phyloP scores from a whole-genome alignment of 2,329 filamentous ascomycete genomes.

The Fusarium citri region DNA sequence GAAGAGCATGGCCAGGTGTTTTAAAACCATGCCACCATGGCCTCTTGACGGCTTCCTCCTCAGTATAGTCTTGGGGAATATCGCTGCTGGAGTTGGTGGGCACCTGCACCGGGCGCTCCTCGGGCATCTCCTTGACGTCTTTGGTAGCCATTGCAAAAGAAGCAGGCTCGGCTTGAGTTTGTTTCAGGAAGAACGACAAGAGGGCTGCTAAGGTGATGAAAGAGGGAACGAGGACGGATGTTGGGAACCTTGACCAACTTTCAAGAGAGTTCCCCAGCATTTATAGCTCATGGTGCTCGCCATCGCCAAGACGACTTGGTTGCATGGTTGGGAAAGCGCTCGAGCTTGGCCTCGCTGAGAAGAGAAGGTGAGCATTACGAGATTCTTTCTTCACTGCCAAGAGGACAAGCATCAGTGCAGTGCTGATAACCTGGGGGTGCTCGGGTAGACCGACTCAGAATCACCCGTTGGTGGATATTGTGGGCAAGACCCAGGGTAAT shows the following conservation, averaged over 20 bases:
- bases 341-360: slow-evolving; percentile 36
- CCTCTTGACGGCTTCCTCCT: slow-evolving; percentile 45
- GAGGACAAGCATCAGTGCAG: slow-evolving; percentile 29
- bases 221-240: slow-evolving; percentile 9
- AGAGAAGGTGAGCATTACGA: slow-evolving; percentile 37
- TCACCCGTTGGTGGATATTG: slow-evolving; percentile 23
- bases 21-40: slow-evolving; percentile 54
- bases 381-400: slow-evolving; percentile 37
- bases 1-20: slow-evolving; percentile 58
- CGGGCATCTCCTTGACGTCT: slow-evolving; percentile 33
- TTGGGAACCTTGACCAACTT: background rate
- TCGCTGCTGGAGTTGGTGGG: slow-evolving; percentile 35
- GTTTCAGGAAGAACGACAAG: slow-evolving; percentile 6
- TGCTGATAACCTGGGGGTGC: slow-evolving; percentile 18
- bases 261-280: slow-evolving; percentile 12
- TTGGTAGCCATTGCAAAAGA: slow-evolving; percentile 31
- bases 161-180: slow-evolving; percentile 24
- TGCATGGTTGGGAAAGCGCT: slow-evolving; percentile 23
- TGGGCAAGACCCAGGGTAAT: slow-evolving; percentile 23
- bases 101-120: slow-evolving; percentile 32
- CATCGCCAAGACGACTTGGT: slow-evolving; percentile 31
- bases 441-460: slow-evolving; percentile 32
- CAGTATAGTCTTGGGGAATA: slow-evolving; percentile 9
- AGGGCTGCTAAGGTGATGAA: background rate
- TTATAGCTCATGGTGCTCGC: slow-evolving; percentile 30